A percentile compares a stretch with the other conserved stretches of the same genome.
Evolutionary conservation across 177 flowering plant species (phyloP).

Genomic region (Vitis hybrid): DNA sequence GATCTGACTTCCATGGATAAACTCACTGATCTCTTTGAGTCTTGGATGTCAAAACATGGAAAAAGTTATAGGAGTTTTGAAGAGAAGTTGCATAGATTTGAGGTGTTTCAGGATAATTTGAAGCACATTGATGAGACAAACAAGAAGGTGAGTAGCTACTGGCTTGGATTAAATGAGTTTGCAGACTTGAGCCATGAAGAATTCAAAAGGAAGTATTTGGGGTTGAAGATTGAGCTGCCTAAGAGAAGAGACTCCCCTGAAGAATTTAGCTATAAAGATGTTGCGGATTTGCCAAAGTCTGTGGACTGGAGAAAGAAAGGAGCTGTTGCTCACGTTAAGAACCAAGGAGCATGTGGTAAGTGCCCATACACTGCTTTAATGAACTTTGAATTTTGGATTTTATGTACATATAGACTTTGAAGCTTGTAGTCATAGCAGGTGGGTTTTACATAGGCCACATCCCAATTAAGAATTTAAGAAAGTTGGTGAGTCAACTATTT

Average conservation of each 20-base stretch:
- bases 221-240: constrained; percentile 40
- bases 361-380: neutral
- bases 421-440: no score
- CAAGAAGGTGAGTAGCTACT: constrained; percentile 53
- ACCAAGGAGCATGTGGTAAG: constrained; percentile 82
- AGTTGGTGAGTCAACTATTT: no score
- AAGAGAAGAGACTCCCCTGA: constrained; percentile 27
- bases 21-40: constrained; percentile 64
- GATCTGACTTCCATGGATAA: constrained; percentile 50
- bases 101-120: constrained; percentile 76
- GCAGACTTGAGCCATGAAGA: constrained; percentile 80
- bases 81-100: constrained; percentile 69
- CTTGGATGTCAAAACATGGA: constrained; percentile 59
- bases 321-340: constrained; percentile 76
- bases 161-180: constrained; percentile 82
- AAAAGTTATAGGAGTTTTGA: constrained; percentile 52
- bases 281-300: constrained; percentile 57
- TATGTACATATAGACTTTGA: no score
- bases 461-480: no score
- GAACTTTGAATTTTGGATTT: no score
- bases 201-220: constrained; percentile 62
- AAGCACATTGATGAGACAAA: constrained; percentile 72
- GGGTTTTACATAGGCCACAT: no score
- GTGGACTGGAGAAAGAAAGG: constrained; percentile 93
- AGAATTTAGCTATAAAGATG: constrained; percentile 42